Evolutionary conservation across 352 stramenopile genomes (phyloP), one percentile per base, ranked within the genome.

Genomic region (Elongisporangium senticosum): DNA sequence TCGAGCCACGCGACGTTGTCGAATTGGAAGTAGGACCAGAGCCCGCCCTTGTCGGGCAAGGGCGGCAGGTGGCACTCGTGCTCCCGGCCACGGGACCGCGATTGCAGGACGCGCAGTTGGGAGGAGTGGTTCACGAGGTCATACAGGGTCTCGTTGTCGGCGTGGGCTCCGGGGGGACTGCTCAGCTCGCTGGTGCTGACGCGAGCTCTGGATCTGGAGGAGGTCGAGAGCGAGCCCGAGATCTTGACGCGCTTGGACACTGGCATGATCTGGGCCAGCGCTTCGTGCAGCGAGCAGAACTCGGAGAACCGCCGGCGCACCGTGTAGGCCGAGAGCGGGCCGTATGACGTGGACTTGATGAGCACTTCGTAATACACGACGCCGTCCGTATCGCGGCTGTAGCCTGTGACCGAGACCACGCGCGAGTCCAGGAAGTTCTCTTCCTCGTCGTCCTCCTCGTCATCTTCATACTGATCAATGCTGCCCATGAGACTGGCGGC

Each of bases 351-450:
- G 7, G 75, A 88, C 48, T 77, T 68, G 53, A 91, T 75, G 28
- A 89, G 79, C 58, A 91, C 85, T 62, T 91, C 81, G 55, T 91
- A 91, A 64, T 89, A 91, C 15, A 89, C 77, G 52, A 91, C 62
- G 17, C 79, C 81, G 64, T 91, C 81, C 0, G 77, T 81, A 58
- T 88, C 81, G 40, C 79, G 73, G 43, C 79, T 87, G 71, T 88
- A 91, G 33, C 81, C 81, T 13, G 81, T 88, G 51, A 91, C 78
- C 7, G 73, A 85, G 0, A 77, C 81, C 19, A 83, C 59, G 22
- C 81, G 79, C 48, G 77, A 72, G 62, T 88, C 78, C 54, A 91
- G 74, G 63, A 91, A 91, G 59, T 91, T 89, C 21, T 89, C 74
- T 17, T 83, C 74, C 3, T 88, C 80, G 7, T 78, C 65, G 3